These are phyloP conservation scores for Dactylorhiza incarnata DNA, from an alignment of 106 monocot genomes.

Conservation along the genomic window DNA sequence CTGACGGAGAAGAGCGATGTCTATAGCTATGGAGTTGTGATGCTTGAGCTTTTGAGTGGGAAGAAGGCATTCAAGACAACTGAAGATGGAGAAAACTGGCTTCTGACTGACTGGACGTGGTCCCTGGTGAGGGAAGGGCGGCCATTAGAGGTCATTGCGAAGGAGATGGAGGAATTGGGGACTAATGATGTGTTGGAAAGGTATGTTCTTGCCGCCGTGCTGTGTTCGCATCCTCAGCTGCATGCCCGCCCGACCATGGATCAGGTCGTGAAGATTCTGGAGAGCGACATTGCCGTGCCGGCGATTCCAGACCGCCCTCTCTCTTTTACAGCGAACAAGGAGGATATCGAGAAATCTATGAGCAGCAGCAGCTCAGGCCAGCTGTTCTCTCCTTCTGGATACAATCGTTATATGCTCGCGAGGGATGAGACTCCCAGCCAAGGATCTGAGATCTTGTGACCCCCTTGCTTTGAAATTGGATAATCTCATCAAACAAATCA, in stretches of 20 bases:
- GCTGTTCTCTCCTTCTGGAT: constrained; percentile 46
- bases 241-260: too few relatives aligned
- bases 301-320: too few relatives aligned
- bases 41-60: constrained; percentile 88
- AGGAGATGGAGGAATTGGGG: constrained; percentile 63
- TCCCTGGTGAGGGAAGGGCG: constrained; percentile 49
- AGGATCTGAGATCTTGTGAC: too few relatives aligned
- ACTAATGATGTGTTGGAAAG: constrained; percentile 61
- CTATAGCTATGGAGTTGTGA: constrained; percentile 75
- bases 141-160: constrained; percentile 62
- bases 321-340: too few relatives aligned
- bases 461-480: too few relatives aligned
- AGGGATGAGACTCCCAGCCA: constrained; percentile 14
- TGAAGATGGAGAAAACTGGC: constrained; percentile 29
- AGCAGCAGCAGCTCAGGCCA: constrained; percentile 64
- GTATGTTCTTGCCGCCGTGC: constrained; percentile 67
- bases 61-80: constrained; percentile 47
- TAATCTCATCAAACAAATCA: too few relatives aligned
- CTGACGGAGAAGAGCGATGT: constrained; percentile 92
- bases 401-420: constrained; percentile 26
- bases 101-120: constrained; percentile 91
- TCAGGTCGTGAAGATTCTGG: too few relatives aligned
- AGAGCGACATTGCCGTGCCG: too few relatives aligned
- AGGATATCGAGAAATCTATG: constrained; percentile 70
- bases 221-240: constrained; percentile 79